A percentile compares a stretch with the other conserved stretches of the same genome.
Evolutionary conservation across 495 filamentous ascomycete species (phyloP).

Genomic region (Saxispiralis lemnorum): DNA sequence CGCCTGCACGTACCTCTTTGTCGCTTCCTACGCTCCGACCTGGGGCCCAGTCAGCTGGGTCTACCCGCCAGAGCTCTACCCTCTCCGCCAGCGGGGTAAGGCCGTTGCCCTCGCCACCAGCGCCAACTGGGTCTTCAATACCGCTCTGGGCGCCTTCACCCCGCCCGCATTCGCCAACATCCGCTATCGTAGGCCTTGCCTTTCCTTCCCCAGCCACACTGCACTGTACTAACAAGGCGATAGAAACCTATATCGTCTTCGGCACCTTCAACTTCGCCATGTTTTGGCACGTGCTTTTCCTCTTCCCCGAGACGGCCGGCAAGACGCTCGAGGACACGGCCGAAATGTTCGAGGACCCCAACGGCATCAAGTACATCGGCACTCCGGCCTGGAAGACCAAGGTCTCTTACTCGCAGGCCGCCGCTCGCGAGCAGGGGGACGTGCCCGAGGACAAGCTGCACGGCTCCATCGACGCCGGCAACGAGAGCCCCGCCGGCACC

Average conservation of each 20-base stretch:
- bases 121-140: constrained; percentile 52
- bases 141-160: constrained; percentile 61
- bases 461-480: neutral
- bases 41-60: constrained; percentile 48
- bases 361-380: constrained; percentile 43
- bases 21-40: constrained; percentile 34
- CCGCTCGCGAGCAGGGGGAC: constrained; percentile 8
- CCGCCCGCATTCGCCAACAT: constrained; percentile 59
- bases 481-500: neutral
- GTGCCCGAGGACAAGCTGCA: constrained; percentile 4
- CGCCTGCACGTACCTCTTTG: constrained; percentile 27
- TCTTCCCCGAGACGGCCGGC: constrained; percentile 69
- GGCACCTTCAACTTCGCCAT: constrained; percentile 57
- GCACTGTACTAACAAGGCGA: no score
- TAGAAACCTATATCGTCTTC: constrained; percentile 52
- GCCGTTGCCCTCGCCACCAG: constrained; percentile 15
- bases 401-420: constrained; percentile 7
- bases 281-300: constrained; percentile 59
- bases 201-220: constrained; percentile 16
- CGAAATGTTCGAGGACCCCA: constrained; percentile 46
- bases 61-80: constrained; percentile 24
- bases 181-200: constrained; percentile 14
- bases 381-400: constrained; percentile 46
- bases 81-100: constrained; percentile 16
- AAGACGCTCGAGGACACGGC: constrained; percentile 67